phyloP scores from a whole-genome alignment of 352 stramenopile genomes.

The Pythium aristosporum region DNA sequence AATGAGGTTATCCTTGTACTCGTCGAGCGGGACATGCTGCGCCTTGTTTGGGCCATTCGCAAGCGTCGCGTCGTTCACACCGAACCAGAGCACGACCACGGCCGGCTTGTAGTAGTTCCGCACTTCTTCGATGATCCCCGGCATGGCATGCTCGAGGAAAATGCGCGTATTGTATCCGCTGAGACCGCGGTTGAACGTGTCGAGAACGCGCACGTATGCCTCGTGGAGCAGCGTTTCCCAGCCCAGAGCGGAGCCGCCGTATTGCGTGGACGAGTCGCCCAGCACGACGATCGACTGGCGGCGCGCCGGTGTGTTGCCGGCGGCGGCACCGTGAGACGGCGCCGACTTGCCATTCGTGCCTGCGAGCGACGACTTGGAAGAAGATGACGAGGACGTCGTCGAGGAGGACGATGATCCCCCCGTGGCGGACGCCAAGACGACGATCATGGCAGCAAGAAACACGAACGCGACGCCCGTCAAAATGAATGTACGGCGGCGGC shows the following conservation, averaged over 20 bases:
- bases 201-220: not conserved
- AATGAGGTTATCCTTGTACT: conserved; percentile 38
- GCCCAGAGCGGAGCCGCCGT: conserved; percentile 2
- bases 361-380: not conserved
- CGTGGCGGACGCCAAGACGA: not conserved
- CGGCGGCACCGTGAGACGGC: not conserved
- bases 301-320: not conserved
- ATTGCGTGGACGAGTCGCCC: conserved; percentile 17
- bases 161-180: conserved; percentile 19
- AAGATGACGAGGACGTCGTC: not conserved
- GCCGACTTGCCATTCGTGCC: not conserved
- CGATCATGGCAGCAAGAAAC: not conserved
- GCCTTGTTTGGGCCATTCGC: conserved; percentile 29
- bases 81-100: conserved; percentile 38
- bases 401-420: not conserved
- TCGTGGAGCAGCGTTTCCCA: conserved; percentile 11
- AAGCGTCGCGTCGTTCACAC: conserved; percentile 59
- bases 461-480: not conserved
- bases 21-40: conserved; percentile 49
- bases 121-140: conserved; percentile 9
- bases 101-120: conserved; percentile 4
- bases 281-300: conserved; percentile 11
- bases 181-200: conserved; percentile 11
- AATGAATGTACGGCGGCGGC: not conserved
- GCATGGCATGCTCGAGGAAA: conserved; percentile 11